These are phyloP conservation scores for Pseudofabraea citricarpa DNA, from an alignment of 2,329 filamentous ascomycete genomes.

Conservation along the genomic window DNA sequence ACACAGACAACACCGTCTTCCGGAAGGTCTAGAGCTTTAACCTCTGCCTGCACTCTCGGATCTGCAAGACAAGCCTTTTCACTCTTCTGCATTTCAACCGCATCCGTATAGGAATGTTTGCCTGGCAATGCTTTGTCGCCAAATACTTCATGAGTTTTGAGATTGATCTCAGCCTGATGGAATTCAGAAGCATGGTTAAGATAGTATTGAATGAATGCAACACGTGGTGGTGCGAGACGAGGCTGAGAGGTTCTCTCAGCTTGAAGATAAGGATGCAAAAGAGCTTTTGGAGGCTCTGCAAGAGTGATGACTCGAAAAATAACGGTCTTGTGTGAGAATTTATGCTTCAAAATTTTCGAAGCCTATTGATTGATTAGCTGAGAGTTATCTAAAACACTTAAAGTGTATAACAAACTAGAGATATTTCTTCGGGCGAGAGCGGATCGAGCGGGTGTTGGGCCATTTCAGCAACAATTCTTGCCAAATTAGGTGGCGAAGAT, in stretches of 20 bases:
- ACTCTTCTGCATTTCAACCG: background rate
- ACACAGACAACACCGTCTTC: background rate
- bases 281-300: background rate
- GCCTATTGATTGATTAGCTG: too few relatives aligned
- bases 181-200: background rate
- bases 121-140: background rate
- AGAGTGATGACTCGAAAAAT: conserved; percentile 1
- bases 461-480: too few relatives aligned
- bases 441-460: background rate
- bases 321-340: background rate
- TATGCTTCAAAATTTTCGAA: background rate
- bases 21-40: background rate
- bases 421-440: background rate
- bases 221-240: background rate
- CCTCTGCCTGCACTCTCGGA: background rate
- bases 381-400: too few relatives aligned
- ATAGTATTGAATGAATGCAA: background rate
- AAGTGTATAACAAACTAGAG: too few relatives aligned
- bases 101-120: background rate
- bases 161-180: background rate
- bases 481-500: too few relatives aligned
- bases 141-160: background rate
- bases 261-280: background rate
- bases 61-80: background rate
- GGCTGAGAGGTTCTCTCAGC: background rate